These are phyloP conservation scores for Dendrobium huoshanense DNA, from an alignment of 106 monocot genomes.

Conservation along the genomic window DNA sequence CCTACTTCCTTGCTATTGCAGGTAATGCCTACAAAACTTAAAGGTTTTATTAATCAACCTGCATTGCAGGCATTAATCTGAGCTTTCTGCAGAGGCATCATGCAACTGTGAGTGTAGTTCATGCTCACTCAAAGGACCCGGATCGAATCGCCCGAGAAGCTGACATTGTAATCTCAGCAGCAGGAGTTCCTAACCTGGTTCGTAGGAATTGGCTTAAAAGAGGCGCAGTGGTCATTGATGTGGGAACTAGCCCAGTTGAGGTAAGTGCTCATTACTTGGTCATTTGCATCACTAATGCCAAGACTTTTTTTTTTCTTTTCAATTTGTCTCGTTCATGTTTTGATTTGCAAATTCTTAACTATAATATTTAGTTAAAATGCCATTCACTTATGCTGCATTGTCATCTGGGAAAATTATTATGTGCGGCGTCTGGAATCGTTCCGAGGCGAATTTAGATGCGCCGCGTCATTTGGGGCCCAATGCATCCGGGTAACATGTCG, in stretches of 20 bases:
- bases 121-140: slow-evolving; percentile 77
- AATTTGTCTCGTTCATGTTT: too few species aligned
- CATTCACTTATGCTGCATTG: too few species aligned
- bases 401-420: too few species aligned
- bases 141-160: slow-evolving; percentile 67
- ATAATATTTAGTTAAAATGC: too few species aligned
- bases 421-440: too few species aligned
- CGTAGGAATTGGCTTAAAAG: slow-evolving; percentile 73
- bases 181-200: slow-evolving; percentile 80
- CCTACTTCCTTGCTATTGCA: slow-evolving; percentile 83
- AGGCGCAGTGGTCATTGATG: slow-evolving; percentile 82
- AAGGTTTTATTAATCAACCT: neutral
- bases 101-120: slow-evolving; percentile 86
- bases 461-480: too few species aligned
- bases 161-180: slow-evolving; percentile 89
- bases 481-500: too few species aligned
- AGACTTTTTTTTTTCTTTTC: too few species aligned
- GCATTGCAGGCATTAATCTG: slow-evolving; percentile 5
- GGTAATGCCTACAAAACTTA: slow-evolving; percentile 30
- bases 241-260: slow-evolving; percentile 88
- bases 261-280: slow-evolving; percentile 19
- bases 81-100: slow-evolving; percentile 65
- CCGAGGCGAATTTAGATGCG: too few species aligned
- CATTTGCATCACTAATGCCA: neutral
- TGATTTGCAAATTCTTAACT: too few species aligned